These are phyloP conservation scores for Arabidopsis suecica DNA, from an alignment of 345 rosid genomes.

Conservation along the genomic window DNA sequence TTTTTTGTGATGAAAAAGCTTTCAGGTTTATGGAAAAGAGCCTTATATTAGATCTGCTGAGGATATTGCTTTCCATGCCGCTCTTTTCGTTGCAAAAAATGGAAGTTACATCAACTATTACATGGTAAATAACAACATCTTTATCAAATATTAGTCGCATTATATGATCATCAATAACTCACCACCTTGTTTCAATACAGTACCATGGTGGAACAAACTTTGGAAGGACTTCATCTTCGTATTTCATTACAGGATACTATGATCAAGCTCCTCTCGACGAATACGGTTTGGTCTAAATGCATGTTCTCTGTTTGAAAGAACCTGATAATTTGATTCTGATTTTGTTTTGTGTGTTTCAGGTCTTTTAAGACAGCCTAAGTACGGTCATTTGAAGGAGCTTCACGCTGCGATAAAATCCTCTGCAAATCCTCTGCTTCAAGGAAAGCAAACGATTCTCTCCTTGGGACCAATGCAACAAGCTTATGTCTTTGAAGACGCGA, in stretches of 20 bases:
- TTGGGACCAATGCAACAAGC: conserved; percentile 78
- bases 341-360: conserved; percentile 50
- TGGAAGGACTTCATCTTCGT: conserved; percentile 78
- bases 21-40: conserved; percentile 72
- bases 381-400: conserved; percentile 80
- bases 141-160: not conserved
- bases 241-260: conserved; percentile 71
- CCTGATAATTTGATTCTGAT: not conserved
- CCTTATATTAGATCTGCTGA: conserved; percentile 69
- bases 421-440: conserved; percentile 61
- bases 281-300: conserved; percentile 60
- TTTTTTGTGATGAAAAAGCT: conserved; percentile 48
- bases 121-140: conserved; percentile 59
- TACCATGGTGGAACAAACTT: conserved; percentile 98
- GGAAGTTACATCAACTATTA: conserved; percentile 90
- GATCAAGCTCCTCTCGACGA: conserved; percentile 95
- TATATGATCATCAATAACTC: conserved; percentile 9
- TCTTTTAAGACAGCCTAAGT: conserved; percentile 79
- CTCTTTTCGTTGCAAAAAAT: conserved; percentile 77
- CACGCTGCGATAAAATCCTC: conserved; percentile 66
- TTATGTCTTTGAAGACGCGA: conserved; percentile 64
- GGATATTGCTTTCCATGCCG: conserved; percentile 81
- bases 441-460: conserved; percentile 55
- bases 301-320: not conserved
- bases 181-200: conserved; percentile 42